Conservation (phyloP, 805 yeast species). For the Maudiozyma saulgeensis region DNA sequence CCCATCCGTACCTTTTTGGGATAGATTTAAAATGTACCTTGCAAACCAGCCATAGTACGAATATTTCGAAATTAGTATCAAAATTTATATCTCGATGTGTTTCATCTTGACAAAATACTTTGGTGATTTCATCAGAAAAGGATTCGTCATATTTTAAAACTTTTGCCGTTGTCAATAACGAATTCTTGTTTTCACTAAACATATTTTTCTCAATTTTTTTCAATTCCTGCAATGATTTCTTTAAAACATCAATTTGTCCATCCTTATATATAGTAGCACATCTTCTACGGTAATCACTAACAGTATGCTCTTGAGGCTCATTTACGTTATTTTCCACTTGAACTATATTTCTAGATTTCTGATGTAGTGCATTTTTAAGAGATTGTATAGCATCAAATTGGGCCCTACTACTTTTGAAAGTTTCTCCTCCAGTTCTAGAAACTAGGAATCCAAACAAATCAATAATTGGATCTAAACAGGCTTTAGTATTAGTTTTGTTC, state of each 20-base stretch:
- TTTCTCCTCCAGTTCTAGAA: conserved; percentile 23
- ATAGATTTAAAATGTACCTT: conserved; percentile 10
- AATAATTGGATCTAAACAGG: conserved; percentile 16
- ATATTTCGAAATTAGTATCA: conserved; percentile 39
- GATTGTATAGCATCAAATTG: conserved; percentile 49
- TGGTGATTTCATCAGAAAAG: conserved; percentile 38
- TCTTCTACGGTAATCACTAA: conserved; percentile 10
- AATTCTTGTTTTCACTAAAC: conserved; percentile 33
- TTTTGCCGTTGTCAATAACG: conserved; percentile 41
- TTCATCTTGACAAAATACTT: conserved; percentile 32
- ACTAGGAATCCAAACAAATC: conserved; percentile 26
- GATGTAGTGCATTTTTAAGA: conserved; percentile 44
- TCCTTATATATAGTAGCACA: conserved; percentile 38
- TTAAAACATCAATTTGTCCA: conserved; percentile 42
- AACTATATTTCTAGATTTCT: conserved; percentile 28
- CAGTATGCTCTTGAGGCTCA: conserved; percentile 3
- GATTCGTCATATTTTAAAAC: conserved; percentile 42
- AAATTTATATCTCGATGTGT: conserved; percentile 33
- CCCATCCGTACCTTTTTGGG: conserved; percentile 13
- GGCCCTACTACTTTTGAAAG: conserved; percentile 36
- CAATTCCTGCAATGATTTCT: conserved; percentile 34
- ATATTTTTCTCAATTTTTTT: conserved; percentile 43
- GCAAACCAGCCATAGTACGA: conserved; percentile 28
- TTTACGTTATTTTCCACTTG: conserved; percentile 2
- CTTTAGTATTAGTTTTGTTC: conserved; percentile 14